phyloP scores from a whole-genome alignment of 306 rosid genomes.

The Sphenostylis stenocarpa region DNA sequence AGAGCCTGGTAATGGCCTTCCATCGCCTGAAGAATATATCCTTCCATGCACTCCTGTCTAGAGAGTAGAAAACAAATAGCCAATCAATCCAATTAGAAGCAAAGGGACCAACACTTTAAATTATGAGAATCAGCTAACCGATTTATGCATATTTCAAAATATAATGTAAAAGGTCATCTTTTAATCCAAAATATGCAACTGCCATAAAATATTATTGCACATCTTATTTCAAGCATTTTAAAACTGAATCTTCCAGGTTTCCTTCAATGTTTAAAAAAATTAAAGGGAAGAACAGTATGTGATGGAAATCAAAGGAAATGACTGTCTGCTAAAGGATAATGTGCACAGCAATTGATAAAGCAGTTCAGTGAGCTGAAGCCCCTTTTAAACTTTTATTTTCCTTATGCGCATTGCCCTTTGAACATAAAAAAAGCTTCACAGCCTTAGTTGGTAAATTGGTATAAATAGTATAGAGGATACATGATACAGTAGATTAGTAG shows the following conservation, averaged over 20 bases:
- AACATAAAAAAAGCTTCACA: background rate
- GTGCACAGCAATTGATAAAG: background rate
- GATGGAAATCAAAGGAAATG: background rate
- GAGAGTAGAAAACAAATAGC: slow-evolving; percentile 35
- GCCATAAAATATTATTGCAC: background rate
- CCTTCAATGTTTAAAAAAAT: background rate
- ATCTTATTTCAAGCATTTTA: slow-evolving; percentile 6
- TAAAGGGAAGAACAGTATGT: background rate
- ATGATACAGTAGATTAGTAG: background rate
- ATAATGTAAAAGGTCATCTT: background rate
- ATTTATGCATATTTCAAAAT: background rate
- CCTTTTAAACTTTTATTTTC: slow-evolving; percentile 1
- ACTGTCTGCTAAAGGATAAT: background rate
- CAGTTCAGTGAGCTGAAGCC: background rate
- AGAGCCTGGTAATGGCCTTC: slow-evolving; percentile 73
- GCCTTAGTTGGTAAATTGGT: background rate
- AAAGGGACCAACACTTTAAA: background rate
- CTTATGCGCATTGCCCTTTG: background rate
- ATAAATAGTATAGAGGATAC: background rate
- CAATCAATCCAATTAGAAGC: slow-evolving; percentile 18
- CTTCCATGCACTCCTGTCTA: slow-evolving; percentile 93
- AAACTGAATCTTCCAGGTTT: background rate
- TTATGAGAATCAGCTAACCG: background rate
- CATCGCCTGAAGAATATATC: slow-evolving; percentile 72
- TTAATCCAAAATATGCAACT: background rate